Base-by-base conservation (phyloP, 2,329 filamentous ascomycete genomes). In the Dissoconium aciculare region DNA sequence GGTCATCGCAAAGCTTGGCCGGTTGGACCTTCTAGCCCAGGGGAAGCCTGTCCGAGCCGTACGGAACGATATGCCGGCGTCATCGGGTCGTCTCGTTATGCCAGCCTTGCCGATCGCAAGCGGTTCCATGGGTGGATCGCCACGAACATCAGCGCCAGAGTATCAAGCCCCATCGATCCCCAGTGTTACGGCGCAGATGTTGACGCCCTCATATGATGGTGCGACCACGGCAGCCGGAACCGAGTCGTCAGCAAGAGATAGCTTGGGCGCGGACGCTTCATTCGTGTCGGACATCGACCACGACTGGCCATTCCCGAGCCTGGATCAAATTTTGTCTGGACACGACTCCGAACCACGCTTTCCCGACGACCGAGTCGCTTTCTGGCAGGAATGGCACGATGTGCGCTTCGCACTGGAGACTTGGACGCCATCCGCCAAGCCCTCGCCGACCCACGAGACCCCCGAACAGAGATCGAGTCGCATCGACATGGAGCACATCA, bases 321-420 rank as follows among this genome's bases (percentile, higher is more conserved):
- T n/a, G 8, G 19, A 23, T 23, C 19, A n/a, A n/a, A 8, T 8
- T n/a, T n/a, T 8, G 19, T 23, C 19, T n/a, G 19, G n/a, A n/a
- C 8, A n/a, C 19, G 19, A 8, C 19, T 8, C 19, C n/a, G 19
- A n/a, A 8, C 19, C 19, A n/a, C 8, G 8, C 19, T 23, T 66
- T 40, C 67, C 76, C 32, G 72, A 79, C 44, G 61, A 69, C 28
- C 59, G 51, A 31, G 53, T 45, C 36, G 57, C 49, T n/a, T 91
- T 91, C 54, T 91, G 82, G 83, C 62, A 65, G 15, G 83, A 91
- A 54, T 93, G 84, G 84, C 78, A 76, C 50, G 75, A 82, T 30
- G 71, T 84, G 3, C 78, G 80, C 15, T 65, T 71, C 27, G 71
- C 75, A 4, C 69, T 94, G 5, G 77, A 85, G 50, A 71, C 71